Base-by-base conservation (phyloP, 768 basidiomycete genomes). In the Aureoboletus auriporus region DNA sequence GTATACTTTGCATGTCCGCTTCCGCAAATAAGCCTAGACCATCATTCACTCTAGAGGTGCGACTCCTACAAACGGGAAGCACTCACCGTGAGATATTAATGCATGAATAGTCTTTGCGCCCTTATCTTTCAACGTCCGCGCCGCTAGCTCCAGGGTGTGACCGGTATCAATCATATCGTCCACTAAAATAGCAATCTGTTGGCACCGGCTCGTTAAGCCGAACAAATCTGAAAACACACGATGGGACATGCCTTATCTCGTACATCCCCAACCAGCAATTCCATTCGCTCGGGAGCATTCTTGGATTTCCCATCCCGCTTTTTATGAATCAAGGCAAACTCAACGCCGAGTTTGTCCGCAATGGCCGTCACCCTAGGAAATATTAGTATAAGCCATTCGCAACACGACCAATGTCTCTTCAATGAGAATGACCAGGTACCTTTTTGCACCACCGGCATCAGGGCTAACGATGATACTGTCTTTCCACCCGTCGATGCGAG, bases 151-250 rank as follows among this genome's bases (percentile, higher is more conserved):
- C 27, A 98, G 75, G n/a, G 96, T 98, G 33, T 75, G 78, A 11
- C 94, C 95, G 6, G 91, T 92, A 65, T 99, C 96, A 61, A 96
- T 87, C 95, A 99, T 98, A 63, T 99, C 96, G 66, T 99, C 96
- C 30, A 99, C 91, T 39, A 99, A 78, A 62, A 99, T 91, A 34
- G 90, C 93, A 45, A 93, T 79, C 88, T 93, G 47, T 39, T 20
- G 6, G 41, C 4, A 9, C 34, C 39, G 30, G 12, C 17, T 40
- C 42, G 36, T 48, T 51, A 51, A 52, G 49, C 20, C 31, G 30
- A 8, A 33, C 8, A 27, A 39, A 31, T 27, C 39, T 36, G 39
- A 40, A 31, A 47, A 47, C 20, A 23, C 20, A 23, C 4, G 1
- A 14, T 34, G 47, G 10, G 28, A 37, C 44, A 6, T 57, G 79